Evolutionary conservation across 192 early-diverging fungal genomes (phyloP), one percentile per base, ranked within the genome.

Genomic region (Coemansia sp.): DNA sequence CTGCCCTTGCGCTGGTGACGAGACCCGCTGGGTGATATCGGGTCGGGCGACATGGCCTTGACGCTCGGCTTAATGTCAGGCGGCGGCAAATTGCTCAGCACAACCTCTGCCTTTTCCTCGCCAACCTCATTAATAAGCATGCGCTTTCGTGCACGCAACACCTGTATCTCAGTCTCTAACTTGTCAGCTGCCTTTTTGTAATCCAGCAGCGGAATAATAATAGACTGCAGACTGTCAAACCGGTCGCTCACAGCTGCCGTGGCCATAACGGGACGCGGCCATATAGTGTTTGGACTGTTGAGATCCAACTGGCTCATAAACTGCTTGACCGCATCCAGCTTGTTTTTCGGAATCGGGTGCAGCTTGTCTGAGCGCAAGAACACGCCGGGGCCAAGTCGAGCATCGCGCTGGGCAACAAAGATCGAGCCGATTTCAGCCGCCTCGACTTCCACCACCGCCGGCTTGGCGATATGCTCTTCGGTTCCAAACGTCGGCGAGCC

Each of bases 171-270:
- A 5, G 83, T 72, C 63, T 96, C 92, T 6, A 86, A 66, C 77
- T 90, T 92, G 68, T 97, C 95, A 1, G 85, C 87, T 6, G 83
- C 79, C 63, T 91, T 91, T 70, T 93, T 94, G 53, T 92, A 73
- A 62, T 97, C 95, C 54, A 94, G 71, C 65, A 96, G 67, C 22
- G 75, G 85, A 43, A 92, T 73, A 57, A 95, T 88, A 10, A 88
- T 89, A 47, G 83, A 79, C 58, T 90, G 87, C 53, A 97, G 72
- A 49, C 86, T 85, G 51, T 92, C 90, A 70, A 90, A 95, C 60
- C 88, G 89, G 23, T 87, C 83, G 72, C 90, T 92, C 19, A 97
- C 89, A 0, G 83, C 80, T 11, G 84, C 86, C 3, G 93, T 97
- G 4, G 91, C 89, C 90, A 97, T 94, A 6, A 85, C 70, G 0